phyloP scores from a whole-genome alignment of 345 rosid species.

The Bruguiera sexangula region DNA sequence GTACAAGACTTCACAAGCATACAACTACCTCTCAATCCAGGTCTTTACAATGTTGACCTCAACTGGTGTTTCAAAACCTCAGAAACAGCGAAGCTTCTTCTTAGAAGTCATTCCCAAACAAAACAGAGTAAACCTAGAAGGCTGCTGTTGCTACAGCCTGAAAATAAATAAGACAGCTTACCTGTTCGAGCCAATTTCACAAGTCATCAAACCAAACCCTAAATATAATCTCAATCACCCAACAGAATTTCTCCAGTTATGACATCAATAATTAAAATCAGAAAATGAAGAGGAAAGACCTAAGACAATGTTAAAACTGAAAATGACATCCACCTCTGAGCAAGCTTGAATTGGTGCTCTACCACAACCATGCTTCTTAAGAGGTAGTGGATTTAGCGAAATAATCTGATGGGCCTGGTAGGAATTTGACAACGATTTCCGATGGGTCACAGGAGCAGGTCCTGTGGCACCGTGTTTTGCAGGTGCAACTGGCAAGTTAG shows the following conservation, averaged over 20 bases:
- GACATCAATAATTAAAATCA: neutral
- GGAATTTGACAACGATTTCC: conserved; percentile 75
- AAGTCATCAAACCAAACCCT: too few relatives aligned
- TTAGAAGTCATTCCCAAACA: too few relatives aligned
- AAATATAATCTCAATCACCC: neutral
- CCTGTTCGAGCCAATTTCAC: too few relatives aligned
- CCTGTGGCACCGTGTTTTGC: conserved; percentile 55
- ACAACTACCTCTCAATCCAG: too few relatives aligned
- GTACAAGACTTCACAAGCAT: too few relatives aligned
- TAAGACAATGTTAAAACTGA: neutral
- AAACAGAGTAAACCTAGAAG: too few relatives aligned
- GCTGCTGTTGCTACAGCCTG: too few relatives aligned
- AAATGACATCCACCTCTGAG: conserved; percentile 67
- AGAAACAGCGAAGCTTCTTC: too few relatives aligned
- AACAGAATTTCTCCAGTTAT: neutral
- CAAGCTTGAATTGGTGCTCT: conserved; percentile 92
- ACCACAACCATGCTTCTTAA: conserved; percentile 97
- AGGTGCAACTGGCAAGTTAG: conserved; percentile 53
- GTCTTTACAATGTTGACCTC: too few relatives aligned
- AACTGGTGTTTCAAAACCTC: too few relatives aligned
- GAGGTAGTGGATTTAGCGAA: conserved; percentile 85
- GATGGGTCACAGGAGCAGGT: conserved; percentile 54
- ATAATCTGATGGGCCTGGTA: conserved; percentile 88
- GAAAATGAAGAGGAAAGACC: neutral
- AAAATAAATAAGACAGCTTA: too few relatives aligned